A percentile compares a stretch with the other conserved stretches of the same genome.
Conservation (phyloP, 2,329 filamentous ascomycete species). For the Ascomycota sp. region DNA sequence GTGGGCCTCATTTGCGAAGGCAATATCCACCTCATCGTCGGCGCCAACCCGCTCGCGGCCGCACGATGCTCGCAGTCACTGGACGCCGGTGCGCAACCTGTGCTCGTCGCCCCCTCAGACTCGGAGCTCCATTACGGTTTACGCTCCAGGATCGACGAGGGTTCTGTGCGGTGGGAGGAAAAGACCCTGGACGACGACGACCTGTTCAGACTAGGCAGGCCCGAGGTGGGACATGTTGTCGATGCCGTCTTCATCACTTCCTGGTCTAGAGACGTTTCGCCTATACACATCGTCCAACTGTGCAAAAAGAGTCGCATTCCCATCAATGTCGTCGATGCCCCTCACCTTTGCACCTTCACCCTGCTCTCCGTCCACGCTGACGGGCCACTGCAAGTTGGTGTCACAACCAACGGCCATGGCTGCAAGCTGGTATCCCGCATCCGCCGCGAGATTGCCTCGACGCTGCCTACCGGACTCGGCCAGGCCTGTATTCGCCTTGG, state of each 20-base stretch:
- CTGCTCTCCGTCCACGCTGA: constrained; percentile 77
- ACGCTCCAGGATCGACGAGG: constrained; percentile 43
- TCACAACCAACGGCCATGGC: constrained; percentile 85
- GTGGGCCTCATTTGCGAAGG: constrained; percentile 49
- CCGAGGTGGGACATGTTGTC: constrained; percentile 57
- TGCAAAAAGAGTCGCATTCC: constrained; percentile 71
- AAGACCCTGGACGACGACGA: constrained; percentile 50
- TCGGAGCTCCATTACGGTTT: constrained; percentile 36
- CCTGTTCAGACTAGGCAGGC: constrained; percentile 55
- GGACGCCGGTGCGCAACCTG: constrained; percentile 59
- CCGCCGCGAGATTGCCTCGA: constrained; percentile 66
- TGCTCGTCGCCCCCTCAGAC: constrained; percentile 53
- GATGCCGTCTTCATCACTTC: constrained; percentile 82
- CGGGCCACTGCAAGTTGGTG: constrained; percentile 80
- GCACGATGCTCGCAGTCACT: constrained; percentile 64
- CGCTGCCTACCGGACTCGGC: constrained; percentile 57
- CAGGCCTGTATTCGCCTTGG: constrained; percentile 60
- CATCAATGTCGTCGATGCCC: constrained; percentile 78
- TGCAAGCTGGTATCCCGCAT: constrained; percentile 87
- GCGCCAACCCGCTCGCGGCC: constrained; percentile 71
- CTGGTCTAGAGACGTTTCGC: constrained; percentile 24
- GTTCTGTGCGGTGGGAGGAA: constrained; percentile 43
- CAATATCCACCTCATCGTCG: constrained; percentile 69
- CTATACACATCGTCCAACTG: constrained; percentile 46
- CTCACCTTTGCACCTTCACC: constrained; percentile 72